phyloP scores from a whole-genome alignment of 2,329 filamentous ascomycete species.

The Exophiala oligosperma region DNA sequence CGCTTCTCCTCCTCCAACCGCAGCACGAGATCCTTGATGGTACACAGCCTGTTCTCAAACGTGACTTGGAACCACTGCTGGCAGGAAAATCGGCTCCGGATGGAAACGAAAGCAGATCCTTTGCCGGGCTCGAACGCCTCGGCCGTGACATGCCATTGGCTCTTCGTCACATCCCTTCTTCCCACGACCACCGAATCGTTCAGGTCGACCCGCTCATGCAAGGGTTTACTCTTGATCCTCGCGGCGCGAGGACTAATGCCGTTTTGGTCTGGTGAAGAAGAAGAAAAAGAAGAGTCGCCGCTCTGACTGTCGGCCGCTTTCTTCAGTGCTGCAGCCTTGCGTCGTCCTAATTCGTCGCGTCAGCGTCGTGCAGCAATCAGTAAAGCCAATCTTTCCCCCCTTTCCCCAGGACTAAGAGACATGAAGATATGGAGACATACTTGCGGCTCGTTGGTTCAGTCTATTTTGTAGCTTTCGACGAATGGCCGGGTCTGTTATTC shows the following conservation, averaged over 20 bases:
- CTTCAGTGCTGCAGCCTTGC: slow-evolving; percentile 17
- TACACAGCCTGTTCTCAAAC: slow-evolving; percentile 7
- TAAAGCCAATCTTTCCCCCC: background rate
- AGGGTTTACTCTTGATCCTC: background rate
- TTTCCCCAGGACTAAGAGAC: background rate
- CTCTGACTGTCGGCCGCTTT: background rate
- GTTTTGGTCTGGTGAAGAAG: background rate
- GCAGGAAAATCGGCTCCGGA: slow-evolving; percentile 14
- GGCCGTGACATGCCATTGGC: slow-evolving; percentile 5
- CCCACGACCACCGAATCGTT: slow-evolving; percentile 6
- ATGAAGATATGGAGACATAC: slow-evolving; percentile 3
- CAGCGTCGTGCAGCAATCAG: slow-evolving; percentile 11
- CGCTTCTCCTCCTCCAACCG: slow-evolving; percentile 3
- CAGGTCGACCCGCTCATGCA: slow-evolving; percentile 7
- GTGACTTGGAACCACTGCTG: slow-evolving; percentile 17
- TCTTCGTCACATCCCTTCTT: background rate
- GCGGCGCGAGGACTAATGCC: background rate
- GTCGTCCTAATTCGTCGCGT: slow-evolving; percentile 21
- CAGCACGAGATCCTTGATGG: slow-evolving; percentile 11
- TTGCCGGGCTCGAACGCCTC: background rate
- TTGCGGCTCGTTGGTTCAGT: slow-evolving; percentile 45
- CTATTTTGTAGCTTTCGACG: slow-evolving; percentile 47
- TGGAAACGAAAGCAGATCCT: slow-evolving; percentile 15
- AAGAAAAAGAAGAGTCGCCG: background rate
- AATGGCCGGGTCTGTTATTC: slow-evolving; percentile 43